Conservation (phyloP, 106 monocot species). For the Acorus calamus region DNA sequence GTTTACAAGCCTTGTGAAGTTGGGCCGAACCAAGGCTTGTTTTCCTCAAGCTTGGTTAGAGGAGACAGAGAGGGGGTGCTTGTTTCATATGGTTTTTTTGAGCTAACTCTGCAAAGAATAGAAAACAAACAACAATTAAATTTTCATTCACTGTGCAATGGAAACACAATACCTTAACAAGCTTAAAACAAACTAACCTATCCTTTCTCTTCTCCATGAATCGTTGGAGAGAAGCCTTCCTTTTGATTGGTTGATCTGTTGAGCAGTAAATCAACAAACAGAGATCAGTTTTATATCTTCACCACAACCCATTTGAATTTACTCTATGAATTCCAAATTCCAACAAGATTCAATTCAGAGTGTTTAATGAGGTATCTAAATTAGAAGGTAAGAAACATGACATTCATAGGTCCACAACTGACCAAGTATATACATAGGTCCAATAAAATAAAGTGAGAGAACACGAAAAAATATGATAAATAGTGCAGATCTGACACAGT, state of each 20-base stretch:
- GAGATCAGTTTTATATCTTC: neutral
- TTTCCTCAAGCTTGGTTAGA: constrained; percentile 13
- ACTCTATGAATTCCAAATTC: constrained; percentile 17
- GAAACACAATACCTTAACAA: too few species aligned
- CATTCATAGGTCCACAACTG: too few species aligned
- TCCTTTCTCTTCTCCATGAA: constrained; percentile 74
- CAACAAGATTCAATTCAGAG: neutral
- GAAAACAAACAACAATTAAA: neutral
- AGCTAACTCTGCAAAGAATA: constrained; percentile 25
- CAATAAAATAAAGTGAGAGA: too few species aligned
- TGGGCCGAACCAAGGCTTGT: constrained; percentile 39
- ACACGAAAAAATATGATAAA: too few species aligned
- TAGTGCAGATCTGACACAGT: too few species aligned
- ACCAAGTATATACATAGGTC: too few species aligned
- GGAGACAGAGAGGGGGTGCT: constrained; percentile 1
- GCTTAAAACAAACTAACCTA: constrained; percentile 14
- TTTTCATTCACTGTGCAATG: neutral
- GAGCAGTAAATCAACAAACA: neutral
- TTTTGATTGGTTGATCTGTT: constrained; percentile 48
- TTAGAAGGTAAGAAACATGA: too few species aligned
- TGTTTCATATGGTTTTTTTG: constrained; percentile 31
- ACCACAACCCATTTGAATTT: neutral
- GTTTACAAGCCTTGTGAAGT: too few species aligned
- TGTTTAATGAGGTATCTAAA: too few species aligned
- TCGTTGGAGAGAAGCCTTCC: constrained; percentile 46